A percentile compares a stretch with the other conserved stretches of the same genome.
phyloP scores from a whole-genome alignment of 83 land plant species.

The Picea abies region DNA sequence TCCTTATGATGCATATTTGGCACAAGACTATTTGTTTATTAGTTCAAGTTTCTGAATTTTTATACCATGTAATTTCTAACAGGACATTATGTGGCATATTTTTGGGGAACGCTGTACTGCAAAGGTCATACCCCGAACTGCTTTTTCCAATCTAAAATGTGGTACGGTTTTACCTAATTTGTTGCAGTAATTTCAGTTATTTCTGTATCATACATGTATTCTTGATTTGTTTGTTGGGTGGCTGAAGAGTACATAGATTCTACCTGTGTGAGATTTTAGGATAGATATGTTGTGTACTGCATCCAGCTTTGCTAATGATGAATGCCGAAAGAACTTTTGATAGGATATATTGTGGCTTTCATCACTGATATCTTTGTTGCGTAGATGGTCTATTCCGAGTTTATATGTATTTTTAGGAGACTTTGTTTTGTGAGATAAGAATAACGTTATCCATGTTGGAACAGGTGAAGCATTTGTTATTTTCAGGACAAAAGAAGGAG shows the following conservation, averaged over 20 bases:
- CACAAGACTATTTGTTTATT: not conserved
- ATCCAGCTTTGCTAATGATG: not conserved
- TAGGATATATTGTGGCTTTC: not conserved
- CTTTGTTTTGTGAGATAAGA: not conserved
- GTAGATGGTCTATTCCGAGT: not conserved
- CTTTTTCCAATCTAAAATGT: conserved; percentile 10
- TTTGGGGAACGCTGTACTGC: conserved; percentile 17
- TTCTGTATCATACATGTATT: not conserved
- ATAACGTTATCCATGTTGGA: not conserved
- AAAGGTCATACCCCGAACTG: conserved; percentile 8
- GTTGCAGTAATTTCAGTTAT: not conserved
- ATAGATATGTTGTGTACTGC: not conserved
- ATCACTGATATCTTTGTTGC: not conserved
- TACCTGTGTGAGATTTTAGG: not conserved
- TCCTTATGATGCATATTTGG: not conserved
- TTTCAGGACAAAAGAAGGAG: conserved; percentile 12
- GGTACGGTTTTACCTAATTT: conserved; percentile 1
- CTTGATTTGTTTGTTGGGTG: not conserved
- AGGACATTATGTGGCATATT: conserved; percentile 20
- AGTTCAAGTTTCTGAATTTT: not conserved
- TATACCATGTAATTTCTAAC: not conserved
- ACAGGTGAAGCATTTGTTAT: conserved; percentile 16
- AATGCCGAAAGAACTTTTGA: not conserved
- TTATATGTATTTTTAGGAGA: not conserved
- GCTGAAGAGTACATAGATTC: not conserved